A percentile compares a stretch with the other conserved stretches of the same genome.
These are phyloP conservation scores for Paramarasmius palmivorus DNA, from an alignment of 1,284 basidiomycete species.

Conservation along the genomic window DNA sequence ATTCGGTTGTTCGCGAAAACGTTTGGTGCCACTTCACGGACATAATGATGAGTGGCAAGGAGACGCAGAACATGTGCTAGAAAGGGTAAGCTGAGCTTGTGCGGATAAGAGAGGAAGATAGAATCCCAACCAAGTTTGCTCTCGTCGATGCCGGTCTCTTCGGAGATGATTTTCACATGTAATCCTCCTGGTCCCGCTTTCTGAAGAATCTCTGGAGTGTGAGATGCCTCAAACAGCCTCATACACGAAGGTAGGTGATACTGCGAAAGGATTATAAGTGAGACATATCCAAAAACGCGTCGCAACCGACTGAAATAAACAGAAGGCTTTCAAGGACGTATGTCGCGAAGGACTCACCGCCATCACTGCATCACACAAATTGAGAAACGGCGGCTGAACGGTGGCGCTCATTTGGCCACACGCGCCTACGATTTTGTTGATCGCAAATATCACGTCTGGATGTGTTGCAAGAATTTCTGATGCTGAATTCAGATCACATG, in stretches of 20 bases:
- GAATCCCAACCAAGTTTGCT: slow-evolving; percentile 47
- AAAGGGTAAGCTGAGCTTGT: slow-evolving; percentile 5
- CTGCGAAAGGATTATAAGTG: slow-evolving; percentile 30
- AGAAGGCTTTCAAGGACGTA: background rate
- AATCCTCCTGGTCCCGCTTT: slow-evolving; percentile 57
- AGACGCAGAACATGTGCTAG: slow-evolving; percentile 68
- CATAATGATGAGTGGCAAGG: slow-evolving; percentile 71
- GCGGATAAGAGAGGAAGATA: background rate
- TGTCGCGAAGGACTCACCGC: slow-evolving; percentile 42
- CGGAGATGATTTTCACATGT: slow-evolving; percentile 57
- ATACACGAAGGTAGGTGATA: slow-evolving; percentile 72
- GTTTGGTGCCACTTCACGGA: slow-evolving; percentile 62
- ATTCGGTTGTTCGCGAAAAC: slow-evolving; percentile 69
- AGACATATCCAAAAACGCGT: slow-evolving; percentile 7
- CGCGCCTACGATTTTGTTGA: slow-evolving; percentile 64
- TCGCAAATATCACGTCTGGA: slow-evolving; percentile 57
- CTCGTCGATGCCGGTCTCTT: slow-evolving; percentile 44
- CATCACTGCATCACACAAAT: slow-evolving; percentile 67
- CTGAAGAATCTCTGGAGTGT: slow-evolving; percentile 65
- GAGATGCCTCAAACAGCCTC: slow-evolving; percentile 65
- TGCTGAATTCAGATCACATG: slow-evolving; percentile 44
- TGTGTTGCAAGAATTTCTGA: slow-evolving; percentile 57
- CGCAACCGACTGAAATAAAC: background rate
- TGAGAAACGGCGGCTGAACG: slow-evolving; percentile 66
- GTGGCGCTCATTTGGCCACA: slow-evolving; percentile 62